Conservation (phyloP, 352 stramenopile genomes). For the Pythium biforme region DNA sequence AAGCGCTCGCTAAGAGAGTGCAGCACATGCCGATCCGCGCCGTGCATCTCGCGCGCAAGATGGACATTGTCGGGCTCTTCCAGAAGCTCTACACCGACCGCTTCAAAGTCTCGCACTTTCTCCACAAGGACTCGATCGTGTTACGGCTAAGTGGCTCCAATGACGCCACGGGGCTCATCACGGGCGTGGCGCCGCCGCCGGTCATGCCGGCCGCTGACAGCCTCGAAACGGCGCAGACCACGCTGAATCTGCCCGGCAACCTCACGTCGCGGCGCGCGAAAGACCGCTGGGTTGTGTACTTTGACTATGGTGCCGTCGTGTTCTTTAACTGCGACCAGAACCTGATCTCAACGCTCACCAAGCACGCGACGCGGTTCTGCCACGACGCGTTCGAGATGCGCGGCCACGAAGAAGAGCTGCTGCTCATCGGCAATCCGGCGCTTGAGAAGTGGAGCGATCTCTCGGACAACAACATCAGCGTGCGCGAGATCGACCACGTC, state of each 20-base stretch:
- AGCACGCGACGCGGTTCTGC: conserved; percentile 75
- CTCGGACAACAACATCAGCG: conserved; percentile 81
- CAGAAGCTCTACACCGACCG: conserved; percentile 85
- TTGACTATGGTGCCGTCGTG: conserved; percentile 91
- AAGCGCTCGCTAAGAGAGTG: conserved; percentile 46
- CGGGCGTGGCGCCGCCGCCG: conserved; percentile 27
- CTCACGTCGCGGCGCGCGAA: conserved; percentile 73
- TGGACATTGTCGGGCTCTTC: conserved; percentile 85
- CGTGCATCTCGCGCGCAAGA: conserved; percentile 81
- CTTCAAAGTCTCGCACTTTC: conserved; percentile 78
- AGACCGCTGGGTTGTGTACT: conserved; percentile 92
- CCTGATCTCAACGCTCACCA: conserved; percentile 68
- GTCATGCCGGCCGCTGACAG: conserved; percentile 3
- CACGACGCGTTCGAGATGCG: conserved; percentile 77
- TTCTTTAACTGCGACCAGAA: conserved; percentile 91
- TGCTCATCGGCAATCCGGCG: conserved; percentile 64
- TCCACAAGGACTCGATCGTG: conserved; percentile 84
- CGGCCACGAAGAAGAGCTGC: conserved; percentile 76
- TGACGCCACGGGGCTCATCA: conserved; percentile 41
- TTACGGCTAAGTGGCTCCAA: conserved; percentile 46
- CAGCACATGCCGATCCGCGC: conserved; percentile 83
- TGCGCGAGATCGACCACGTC: conserved; percentile 81
- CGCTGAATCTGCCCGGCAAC: conserved; percentile 49
- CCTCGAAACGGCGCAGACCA: conserved; percentile 23
- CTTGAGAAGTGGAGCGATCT: conserved; percentile 78